A percentile compares a stretch with the other conserved stretches of the same genome.
Evolutionary conservation across 1,139 yeast species (phyloP).

Genomic region (Suhomyces kunorum): DNA sequence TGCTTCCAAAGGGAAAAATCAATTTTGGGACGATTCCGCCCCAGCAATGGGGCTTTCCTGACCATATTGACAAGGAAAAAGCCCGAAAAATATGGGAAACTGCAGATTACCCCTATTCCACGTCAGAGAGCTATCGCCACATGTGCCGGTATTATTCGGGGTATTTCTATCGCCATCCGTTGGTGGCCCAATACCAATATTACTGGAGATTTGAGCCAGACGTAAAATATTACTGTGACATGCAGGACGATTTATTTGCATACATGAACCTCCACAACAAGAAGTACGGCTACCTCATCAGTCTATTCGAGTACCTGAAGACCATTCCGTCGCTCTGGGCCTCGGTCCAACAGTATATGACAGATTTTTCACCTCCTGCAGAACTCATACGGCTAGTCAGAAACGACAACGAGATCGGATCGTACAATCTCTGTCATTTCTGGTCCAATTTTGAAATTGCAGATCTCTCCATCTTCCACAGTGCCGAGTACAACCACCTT

Average conservation of each 20-base stretch:
- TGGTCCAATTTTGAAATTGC: conserved; percentile 46
- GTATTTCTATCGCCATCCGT: conserved; percentile 35
- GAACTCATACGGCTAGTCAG: conserved; percentile 14
- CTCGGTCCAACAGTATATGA: conserved; percentile 21
- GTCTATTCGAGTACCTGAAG: conserved; percentile 36
- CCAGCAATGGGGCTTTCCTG: conserved; percentile 37
- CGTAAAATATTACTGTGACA: conserved; percentile 26
- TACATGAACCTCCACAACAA: conserved; percentile 25
- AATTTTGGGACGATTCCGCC: conserved; percentile 34
- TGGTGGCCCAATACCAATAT: conserved; percentile 32
- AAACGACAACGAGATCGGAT: conserved; percentile 23
- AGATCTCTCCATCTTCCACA: conserved; percentile 27
- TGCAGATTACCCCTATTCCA: conserved; percentile 24
- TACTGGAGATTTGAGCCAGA: conserved; percentile 33
- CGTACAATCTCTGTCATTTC: conserved; percentile 41
- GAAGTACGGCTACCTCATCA: conserved; percentile 27
- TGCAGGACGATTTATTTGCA: conserved; percentile 31
- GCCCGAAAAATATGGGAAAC: conserved; percentile 19
- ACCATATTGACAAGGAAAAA: conserved; percentile 25
- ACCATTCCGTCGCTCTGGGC: conserved; percentile 39
- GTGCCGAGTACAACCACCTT: conserved; percentile 24
- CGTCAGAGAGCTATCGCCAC: conserved; percentile 35
- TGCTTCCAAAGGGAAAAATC: conserved; percentile 25
- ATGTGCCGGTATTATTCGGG: conserved; percentile 43
- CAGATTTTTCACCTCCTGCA: conserved; percentile 8